phyloP scores from a whole-genome alignment of 306 rosid species.

The apple (Malus domestica) region DNA sequence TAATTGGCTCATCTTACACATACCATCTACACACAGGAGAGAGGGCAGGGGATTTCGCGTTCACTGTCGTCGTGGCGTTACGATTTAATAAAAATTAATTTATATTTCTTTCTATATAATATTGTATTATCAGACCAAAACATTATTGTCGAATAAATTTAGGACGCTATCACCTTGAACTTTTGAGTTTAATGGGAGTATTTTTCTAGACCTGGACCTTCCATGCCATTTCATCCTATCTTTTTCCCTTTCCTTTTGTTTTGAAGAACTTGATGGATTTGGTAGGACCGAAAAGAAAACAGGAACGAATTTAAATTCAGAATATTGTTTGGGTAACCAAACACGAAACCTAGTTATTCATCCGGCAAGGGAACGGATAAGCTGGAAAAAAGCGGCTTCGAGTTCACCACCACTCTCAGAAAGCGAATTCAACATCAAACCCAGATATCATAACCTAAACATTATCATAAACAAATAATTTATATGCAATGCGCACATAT shows the following conservation, averaged over 20 bases:
- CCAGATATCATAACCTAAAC: constrained; percentile 23
- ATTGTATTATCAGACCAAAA: background rate
- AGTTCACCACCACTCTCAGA: constrained; percentile 63
- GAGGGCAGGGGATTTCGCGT: background rate
- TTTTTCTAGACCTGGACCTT: background rate
- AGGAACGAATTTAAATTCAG: too few species aligned
- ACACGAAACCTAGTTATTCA: constrained; percentile 59
- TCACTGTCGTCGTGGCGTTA: rapidly evolving
- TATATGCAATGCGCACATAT: constrained; percentile 15
- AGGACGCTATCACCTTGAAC: too few species aligned
- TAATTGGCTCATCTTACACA: background rate
- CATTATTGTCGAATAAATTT: too few species aligned
- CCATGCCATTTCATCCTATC: background rate
- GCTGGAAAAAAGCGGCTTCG: constrained; percentile 63
- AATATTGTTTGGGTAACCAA: constrained; percentile 26
- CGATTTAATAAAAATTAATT: too few species aligned
- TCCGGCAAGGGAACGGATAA: constrained; percentile 76
- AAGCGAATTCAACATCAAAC: constrained; percentile 38
- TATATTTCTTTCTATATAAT: too few species aligned
- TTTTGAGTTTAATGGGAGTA: background rate
- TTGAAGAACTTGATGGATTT: too few species aligned
- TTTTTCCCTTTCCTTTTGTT: too few species aligned
- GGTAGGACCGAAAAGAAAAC: too few species aligned
- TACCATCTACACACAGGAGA: background rate
- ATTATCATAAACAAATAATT: background rate